phyloP scores from a whole-genome alignment of 805 yeast species.

The Yarrowia keelungensis region DNA sequence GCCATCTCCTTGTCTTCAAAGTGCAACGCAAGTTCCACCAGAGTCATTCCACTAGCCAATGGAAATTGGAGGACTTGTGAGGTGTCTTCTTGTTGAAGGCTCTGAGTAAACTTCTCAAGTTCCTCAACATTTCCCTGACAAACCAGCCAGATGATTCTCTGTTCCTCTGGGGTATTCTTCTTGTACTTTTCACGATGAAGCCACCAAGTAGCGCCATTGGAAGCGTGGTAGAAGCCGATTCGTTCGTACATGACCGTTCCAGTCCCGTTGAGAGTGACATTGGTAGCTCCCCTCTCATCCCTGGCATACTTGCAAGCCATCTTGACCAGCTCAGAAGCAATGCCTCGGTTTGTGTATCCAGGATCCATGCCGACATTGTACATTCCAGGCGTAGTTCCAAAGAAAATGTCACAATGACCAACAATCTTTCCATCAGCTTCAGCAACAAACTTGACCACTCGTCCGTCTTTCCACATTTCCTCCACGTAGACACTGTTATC shows the following conservation, averaged over 20 bases:
- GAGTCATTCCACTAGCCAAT: constrained; percentile 7
- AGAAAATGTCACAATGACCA: constrained; percentile 11
- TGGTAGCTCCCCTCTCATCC: neutral
- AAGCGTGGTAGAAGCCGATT: constrained; percentile 15
- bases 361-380: constrained; percentile 24
- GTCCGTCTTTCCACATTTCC: neutral
- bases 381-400: neutral
- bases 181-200: constrained; percentile 15
- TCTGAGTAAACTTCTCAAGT: neutral
- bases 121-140: constrained; percentile 3
- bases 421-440: neutral
- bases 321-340: constrained; percentile 17
- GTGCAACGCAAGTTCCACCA: constrained; percentile 3
- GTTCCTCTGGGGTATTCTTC: neutral
- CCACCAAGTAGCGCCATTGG: constrained; percentile 27
- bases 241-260: constrained; percentile 14
- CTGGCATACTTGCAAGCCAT: constrained; percentile 12
- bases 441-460: constrained; percentile 24
- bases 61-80: neutral
- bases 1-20: constrained; percentile 1
- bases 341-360: neutral
- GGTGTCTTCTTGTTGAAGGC: too few species aligned
- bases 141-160: constrained; percentile 3
- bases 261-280: constrained; percentile 27
- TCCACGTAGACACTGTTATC: neutral